Evolutionary conservation across 306 rosid species (phyloP), one percentile per base, ranked within the genome.

Genomic region (Purshia tridentata): DNA sequence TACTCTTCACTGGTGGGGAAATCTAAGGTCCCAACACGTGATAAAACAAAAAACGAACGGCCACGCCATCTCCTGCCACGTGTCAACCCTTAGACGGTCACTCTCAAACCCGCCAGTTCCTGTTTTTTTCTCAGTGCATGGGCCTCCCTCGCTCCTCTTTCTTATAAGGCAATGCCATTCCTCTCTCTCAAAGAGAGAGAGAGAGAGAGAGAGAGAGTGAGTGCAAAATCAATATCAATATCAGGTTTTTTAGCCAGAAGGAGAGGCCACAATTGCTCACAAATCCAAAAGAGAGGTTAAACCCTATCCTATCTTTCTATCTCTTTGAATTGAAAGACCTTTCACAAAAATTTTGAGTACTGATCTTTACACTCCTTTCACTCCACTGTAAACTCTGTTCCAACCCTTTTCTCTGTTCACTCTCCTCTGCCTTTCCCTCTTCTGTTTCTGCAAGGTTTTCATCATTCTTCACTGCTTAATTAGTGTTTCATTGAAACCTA

Each of bases 251-350:
- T 79, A 79, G 84, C 88, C 53, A 81, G 60, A 84, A 81, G 86
- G 78, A 74, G 88, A 87, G 91, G 88, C 85, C 45, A 72, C 69
- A 44, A 80, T 81, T 81, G 87, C 86, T 86, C 87, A 55, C 85
- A 85, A 82, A 91, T 89, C 97, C 64, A 72, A 58, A 69, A 58
- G 75, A 78, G 69, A 66, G 84, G 75, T 77, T 66, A 73, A 82
- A 66, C 93, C 89, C 87, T 88, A 89, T 93, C 98, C 90, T 91
- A 89, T 90, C 92, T 79, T 81, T 89, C 80, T 82, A 79, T 22
- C n/a, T 12, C n/a, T 9, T n/a, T 14, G 35, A 29, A 29, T 29
- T 12, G 11, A 41, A 65, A 22, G 1, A 35, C 69, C 73, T 72
- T 47, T 64, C 70, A 50, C 77, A 59, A 61, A 54, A 72, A 72